Conservation (phyloP, 2,329 filamentous ascomycete genomes). For the Microsporum ferrugineum region DNA sequence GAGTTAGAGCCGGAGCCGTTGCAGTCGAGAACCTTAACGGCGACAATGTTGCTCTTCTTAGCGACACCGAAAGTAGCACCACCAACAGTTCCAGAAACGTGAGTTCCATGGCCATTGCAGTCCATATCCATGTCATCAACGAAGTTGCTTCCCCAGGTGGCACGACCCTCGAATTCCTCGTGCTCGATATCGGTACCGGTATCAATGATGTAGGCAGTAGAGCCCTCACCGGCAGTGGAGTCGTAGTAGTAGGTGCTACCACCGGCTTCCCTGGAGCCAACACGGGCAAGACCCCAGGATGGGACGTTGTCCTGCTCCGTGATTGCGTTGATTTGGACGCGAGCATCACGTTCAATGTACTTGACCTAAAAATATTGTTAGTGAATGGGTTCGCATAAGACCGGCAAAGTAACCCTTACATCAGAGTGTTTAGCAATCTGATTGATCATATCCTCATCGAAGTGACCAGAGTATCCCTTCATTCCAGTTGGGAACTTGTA, state of each 20-base stretch:
- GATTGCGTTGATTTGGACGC: slow-evolving; percentile 4
- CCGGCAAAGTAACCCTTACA: not conserved
- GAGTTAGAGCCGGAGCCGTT: slow-evolving; percentile 36
- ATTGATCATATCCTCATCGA: slow-evolving; percentile 9
- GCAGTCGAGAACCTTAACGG: slow-evolving; percentile 41
- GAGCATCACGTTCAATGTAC: slow-evolving; percentile 12
- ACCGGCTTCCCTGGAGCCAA: slow-evolving; percentile 20
- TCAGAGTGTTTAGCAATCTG: slow-evolving; percentile 4
- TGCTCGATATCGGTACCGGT: slow-evolving; percentile 29
- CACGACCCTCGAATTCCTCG: slow-evolving; percentile 29
- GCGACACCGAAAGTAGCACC: slow-evolving; percentile 27
- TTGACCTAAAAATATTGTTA: slow-evolving; percentile 11
- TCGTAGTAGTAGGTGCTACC: slow-evolving; percentile 28
- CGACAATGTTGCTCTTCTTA: slow-evolving; percentile 29
- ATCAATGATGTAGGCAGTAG: slow-evolving; percentile 30
- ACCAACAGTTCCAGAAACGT: slow-evolving; percentile 28
- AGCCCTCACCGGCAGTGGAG: slow-evolving; percentile 24
- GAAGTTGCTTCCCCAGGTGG: slow-evolving; percentile 26
- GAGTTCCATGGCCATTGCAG: slow-evolving; percentile 30
- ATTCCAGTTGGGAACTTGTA: slow-evolving; percentile 7
- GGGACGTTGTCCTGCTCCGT: slow-evolving; percentile 18
- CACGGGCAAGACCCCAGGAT: slow-evolving; percentile 27
- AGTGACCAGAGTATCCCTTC: slow-evolving; percentile 8
- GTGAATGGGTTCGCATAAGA: slow-evolving; percentile 13
- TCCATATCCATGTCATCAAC: slow-evolving; percentile 14